Evolutionary conservation across 768 basidiomycete genomes (phyloP).

Genomic region (Exidia glandulosa): DNA sequence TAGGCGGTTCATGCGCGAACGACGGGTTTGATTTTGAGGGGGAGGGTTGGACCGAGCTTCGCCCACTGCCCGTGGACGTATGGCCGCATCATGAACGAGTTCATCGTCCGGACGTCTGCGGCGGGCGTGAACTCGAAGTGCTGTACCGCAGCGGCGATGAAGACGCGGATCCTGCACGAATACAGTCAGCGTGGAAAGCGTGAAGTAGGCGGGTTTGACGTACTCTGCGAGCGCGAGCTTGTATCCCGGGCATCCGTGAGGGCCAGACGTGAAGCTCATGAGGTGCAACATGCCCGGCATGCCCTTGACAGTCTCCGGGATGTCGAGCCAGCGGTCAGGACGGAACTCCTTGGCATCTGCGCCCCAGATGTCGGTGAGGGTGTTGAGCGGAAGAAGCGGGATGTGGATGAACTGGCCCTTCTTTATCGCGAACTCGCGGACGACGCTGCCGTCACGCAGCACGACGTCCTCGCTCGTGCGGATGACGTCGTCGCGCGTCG

Average conservation of each 20-base stretch:
- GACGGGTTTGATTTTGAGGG: not conserved
- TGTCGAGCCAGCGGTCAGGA: slow-evolving; percentile 71
- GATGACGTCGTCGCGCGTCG: slow-evolving; percentile 65
- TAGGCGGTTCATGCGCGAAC: not conserved
- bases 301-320: slow-evolving; percentile 56
- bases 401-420: slow-evolving; percentile 72
- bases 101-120: not conserved
- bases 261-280: not conserved
- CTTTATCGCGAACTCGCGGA: slow-evolving; percentile 38
- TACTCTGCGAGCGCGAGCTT: not conserved
- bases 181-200: not conserved
- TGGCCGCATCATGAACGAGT: not conserved
- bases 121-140: not conserved
- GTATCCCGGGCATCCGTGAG: not conserved
- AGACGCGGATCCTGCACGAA: not conserved
- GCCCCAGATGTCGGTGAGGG: slow-evolving; percentile 72
- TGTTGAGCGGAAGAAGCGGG: slow-evolving; percentile 68
- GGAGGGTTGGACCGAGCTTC: not conserved
- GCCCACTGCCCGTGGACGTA: not conserved
- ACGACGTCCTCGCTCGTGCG: slow-evolving; percentile 59
- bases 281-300: slow-evolving; percentile 38
- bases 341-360: slow-evolving; percentile 71
- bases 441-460: slow-evolving; percentile 31
- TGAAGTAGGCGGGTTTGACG: not conserved
- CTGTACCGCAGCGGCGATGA: not conserved